Conservation (phyloP, 805 yeast species). For the Saturnispora besseyi region DNA sequence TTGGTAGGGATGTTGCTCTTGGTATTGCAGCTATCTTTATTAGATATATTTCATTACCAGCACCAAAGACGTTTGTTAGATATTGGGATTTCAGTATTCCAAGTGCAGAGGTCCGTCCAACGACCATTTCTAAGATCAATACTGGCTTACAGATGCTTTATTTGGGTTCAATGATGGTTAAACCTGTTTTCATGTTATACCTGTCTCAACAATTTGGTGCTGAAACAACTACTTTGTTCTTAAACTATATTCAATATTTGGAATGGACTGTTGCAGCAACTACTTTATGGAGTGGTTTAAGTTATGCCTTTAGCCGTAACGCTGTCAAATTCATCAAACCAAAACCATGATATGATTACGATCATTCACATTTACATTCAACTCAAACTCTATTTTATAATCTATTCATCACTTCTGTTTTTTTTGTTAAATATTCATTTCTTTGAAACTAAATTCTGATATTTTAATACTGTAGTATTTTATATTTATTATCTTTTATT, state of each 20-base stretch:
- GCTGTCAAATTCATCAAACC: conserved; percentile 43
- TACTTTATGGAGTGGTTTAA: conserved; percentile 68
- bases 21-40: conserved; percentile 64
- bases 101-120: conserved; percentile 83
- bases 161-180: conserved; percentile 53
- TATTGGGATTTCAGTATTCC: conserved; percentile 75
- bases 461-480: neutral
- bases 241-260: conserved; percentile 22
- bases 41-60: conserved; percentile 64
- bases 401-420: neutral
- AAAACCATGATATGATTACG: neutral
- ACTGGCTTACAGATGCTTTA: conserved; percentile 91
- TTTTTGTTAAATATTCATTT: neutral
- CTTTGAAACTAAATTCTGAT: neutral
- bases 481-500: neutral
- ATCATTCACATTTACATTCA: neutral
- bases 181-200: conserved; percentile 39
- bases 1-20: conserved; percentile 76
- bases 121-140: conserved; percentile 75
- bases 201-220: conserved; percentile 25
- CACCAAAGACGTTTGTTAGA: conserved; percentile 62
- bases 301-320: conserved; percentile 60
- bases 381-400: neutral
- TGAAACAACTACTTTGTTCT: conserved; percentile 19
- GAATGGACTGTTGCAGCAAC: conserved; percentile 59